Conservation (phyloP, 352 stramenopile species). For the Paralagenidium karlingii region DNA sequence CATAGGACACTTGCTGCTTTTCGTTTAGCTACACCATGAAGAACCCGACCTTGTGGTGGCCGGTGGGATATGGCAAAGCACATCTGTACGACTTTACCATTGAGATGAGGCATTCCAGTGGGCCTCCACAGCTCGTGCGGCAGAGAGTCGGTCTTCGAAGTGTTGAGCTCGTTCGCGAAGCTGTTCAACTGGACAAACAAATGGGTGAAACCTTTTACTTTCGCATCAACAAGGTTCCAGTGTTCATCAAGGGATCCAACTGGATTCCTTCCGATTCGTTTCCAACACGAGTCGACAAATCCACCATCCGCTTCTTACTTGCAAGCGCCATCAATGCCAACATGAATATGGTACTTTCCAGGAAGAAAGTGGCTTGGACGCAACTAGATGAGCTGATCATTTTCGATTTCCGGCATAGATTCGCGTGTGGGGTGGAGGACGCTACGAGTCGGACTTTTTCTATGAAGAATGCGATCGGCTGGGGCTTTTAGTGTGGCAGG, state of each 20-base stretch:
- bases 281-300: conserved; percentile 26
- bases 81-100: conserved; percentile 51
- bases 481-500: conserved; percentile 82
- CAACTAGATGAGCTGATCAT: background rate
- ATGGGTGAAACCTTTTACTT: conserved; percentile 62
- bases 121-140: conserved; percentile 4
- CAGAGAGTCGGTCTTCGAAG: conserved; percentile 44
- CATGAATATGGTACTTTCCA: conserved; percentile 87
- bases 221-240: conserved; percentile 40
- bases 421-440: conserved; percentile 77
- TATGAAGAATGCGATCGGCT: conserved; percentile 70
- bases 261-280: conserved; percentile 74
- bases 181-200: conserved; percentile 24
- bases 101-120: conserved; percentile 6
- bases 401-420: conserved; percentile 16
- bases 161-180: conserved; percentile 44
- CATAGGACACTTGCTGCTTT: too few relatives aligned
- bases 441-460: conserved; percentile 77
- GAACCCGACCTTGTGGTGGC: conserved; percentile 61
- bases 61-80: conserved; percentile 35
- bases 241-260: conserved; percentile 72
- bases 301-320: conserved; percentile 31
- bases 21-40: too few relatives aligned
- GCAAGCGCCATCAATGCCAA: conserved; percentile 40
- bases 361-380: conserved; percentile 2